Evolutionary conservation across 305 asterid species (phyloP), one percentile per base, ranked within the genome.

Genomic region (Euphrasia arctica): DNA sequence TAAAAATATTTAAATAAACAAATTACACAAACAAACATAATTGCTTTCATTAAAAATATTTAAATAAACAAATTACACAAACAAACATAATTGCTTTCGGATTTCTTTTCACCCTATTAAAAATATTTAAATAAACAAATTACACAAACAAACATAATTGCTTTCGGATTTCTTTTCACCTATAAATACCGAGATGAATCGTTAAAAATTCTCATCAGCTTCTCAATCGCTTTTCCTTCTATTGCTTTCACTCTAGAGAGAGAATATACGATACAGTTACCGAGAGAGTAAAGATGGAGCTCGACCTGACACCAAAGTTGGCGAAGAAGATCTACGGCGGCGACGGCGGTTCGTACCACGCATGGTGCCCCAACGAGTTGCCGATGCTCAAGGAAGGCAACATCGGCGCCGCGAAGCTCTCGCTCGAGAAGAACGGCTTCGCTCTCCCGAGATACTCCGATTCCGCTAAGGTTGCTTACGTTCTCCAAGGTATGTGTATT

Each of bases 381-480:
- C 87, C 95, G 34, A 91, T 88, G 98, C 82, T 91, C 28, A 82
- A 75, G 0, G 65, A 83, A 71, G 96, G 98, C 29, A 89, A 91
- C 73, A 86, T 88, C 57, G 98, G 98, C 57, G 98, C 96, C 2
- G 88, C 86, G 0, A 91, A 91, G 73, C 89, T 91, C 32, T 83
- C 83, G 34, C 91, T 91, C 0, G 82, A 80, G 70, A 85, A 88
- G 74, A 75, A 85, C 64, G 96, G 96, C 0, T 77, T 89, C 7
- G 95, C 95, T 48, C 70, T 82, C 63, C 96, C 98, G 41, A 81
- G 80, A 25, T 91, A 86, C 82, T 91, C 92, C 49, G 96, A 91
- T 82, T 88, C 96, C 22, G 89, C 90, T 9, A 88, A 82, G 78
- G 90, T 91, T 39, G 98, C 96, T 8, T 90, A 87, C 71, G 96